These are phyloP conservation scores for Suhomyces prunicola DNA, from an alignment of 805 yeast genomes.

Conservation along the genomic window DNA sequence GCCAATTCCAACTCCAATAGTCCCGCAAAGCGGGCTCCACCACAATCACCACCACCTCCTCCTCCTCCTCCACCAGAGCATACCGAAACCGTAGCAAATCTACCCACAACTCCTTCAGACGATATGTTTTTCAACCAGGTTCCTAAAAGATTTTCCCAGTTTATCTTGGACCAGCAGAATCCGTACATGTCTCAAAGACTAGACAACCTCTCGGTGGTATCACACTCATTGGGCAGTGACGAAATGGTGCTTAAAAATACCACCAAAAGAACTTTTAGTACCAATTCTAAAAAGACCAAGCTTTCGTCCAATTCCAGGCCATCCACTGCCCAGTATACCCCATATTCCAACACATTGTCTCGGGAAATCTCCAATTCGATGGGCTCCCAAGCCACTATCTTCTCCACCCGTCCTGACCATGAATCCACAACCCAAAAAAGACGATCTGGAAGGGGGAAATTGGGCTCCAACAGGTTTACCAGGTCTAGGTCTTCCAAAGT, in stretches of 20 bases:
- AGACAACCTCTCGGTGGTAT: conserved; percentile 18
- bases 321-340: neutral
- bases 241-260: neutral
- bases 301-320: conserved; percentile 7
- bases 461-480: neutral
- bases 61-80: too few species aligned
- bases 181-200: conserved; percentile 16
- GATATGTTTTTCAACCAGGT: conserved; percentile 29
- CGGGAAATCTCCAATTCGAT: conserved; percentile 34
- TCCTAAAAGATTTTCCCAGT: conserved; percentile 40
- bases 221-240: conserved; percentile 10
- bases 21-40: neutral
- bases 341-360: conserved; percentile 5
- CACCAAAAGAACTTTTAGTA: neutral
- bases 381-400: conserved; percentile 45
- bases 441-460: neutral
- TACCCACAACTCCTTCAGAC: neutral
- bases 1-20: neutral
- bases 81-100: too few species aligned
- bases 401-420: conserved; percentile 34
- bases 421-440: neutral
- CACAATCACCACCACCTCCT: conserved; percentile 2
- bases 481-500: conserved; percentile 2
- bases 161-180: conserved; percentile 34
- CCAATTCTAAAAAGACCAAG: conserved; percentile 2